Conservation (phyloP, 768 basidiomycete genomes). For the Fibroporia radiculosa region DNA sequence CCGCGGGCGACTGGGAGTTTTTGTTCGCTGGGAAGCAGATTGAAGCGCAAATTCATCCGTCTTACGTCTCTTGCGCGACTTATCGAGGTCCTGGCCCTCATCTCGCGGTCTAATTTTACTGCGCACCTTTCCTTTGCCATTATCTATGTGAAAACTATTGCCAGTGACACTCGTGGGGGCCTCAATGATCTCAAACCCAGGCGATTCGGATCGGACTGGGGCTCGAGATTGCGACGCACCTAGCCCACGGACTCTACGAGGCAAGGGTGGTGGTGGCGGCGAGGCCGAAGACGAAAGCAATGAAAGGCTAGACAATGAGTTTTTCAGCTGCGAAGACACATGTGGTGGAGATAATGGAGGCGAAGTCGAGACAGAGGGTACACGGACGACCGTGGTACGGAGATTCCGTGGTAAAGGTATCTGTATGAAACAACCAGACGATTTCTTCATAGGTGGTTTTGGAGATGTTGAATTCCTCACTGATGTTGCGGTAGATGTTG, state of each 20-base stretch:
- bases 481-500: too few species aligned
- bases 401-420: too few species aligned
- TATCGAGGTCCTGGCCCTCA: background rate
- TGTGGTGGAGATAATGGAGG: background rate
- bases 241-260: background rate
- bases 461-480: too few species aligned
- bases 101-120: background rate
- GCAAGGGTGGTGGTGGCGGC: background rate
- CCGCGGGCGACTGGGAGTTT: background rate
- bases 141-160: background rate
- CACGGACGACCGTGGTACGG: too few species aligned
- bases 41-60: background rate
- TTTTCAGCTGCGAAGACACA: background rate
- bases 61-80: slow-evolving; percentile 12
- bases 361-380: background rate
- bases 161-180: background rate
- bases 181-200: slow-evolving; percentile 3
- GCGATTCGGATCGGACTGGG: background rate
- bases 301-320: slow-evolving; percentile 1
- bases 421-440: too few species aligned
- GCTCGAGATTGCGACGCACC: background rate
- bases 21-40: background rate
- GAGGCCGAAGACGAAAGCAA: background rate
- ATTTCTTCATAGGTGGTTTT: too few species aligned
- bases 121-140: background rate